Conservation (phyloP, 176 grass and related monocot species). For the Leersia perrieri region DNA sequence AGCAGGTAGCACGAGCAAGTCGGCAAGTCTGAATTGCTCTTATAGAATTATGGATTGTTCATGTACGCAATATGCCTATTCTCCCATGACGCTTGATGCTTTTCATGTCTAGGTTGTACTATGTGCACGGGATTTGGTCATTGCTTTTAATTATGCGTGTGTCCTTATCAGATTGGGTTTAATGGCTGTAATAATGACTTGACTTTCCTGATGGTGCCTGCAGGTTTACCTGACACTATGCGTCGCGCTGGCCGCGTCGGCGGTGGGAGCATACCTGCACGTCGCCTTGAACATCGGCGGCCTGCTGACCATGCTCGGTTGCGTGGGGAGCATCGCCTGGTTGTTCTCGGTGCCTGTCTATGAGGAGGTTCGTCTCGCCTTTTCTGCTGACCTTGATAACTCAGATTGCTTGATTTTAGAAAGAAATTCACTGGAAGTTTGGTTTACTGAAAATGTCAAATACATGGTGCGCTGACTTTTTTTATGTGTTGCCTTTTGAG, state of each 20-base stretch:
- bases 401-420: background rate
- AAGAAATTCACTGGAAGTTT: background rate
- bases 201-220: background rate
- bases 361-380: constrained; percentile 60
- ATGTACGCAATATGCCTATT: background rate
- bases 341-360: constrained; percentile 54
- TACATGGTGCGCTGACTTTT: constrained; percentile 24
- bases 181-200: background rate
- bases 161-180: background rate
- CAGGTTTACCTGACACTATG: constrained; percentile 97
- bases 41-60: background rate
- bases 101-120: background rate
- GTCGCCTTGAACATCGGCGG: constrained; percentile 81
- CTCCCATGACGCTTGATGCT: background rate
- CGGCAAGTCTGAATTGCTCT: background rate
- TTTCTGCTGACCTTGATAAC: constrained; percentile 15
- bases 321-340: constrained; percentile 61
- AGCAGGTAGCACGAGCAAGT: background rate
- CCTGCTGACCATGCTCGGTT: constrained; percentile 69
- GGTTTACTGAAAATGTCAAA: constrained; percentile 22
- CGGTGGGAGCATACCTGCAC: constrained; percentile 89
- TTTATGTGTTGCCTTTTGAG: constrained; percentile 10
- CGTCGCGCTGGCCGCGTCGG: constrained; percentile 68
- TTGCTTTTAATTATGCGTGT: background rate
- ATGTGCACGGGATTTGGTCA: background rate